Percentiles rank a stretch among this genome's conserved stretches.
Conservation (phyloP, 2,329 filamentous ascomycete species). For the Penicillium crustosum region DNA sequence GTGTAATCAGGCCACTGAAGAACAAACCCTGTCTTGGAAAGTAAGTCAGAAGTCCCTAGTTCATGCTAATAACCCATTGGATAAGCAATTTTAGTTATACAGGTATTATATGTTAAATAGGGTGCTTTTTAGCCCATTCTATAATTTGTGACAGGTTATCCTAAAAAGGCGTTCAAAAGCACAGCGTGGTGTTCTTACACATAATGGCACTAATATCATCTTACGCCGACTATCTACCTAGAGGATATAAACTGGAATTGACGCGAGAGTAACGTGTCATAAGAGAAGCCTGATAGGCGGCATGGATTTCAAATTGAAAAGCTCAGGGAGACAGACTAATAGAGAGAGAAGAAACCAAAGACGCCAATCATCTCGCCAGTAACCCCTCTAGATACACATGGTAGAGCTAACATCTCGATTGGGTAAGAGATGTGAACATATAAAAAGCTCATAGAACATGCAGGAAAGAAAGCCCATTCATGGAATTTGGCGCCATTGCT, state of each 20-base stretch:
- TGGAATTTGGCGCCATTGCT: background rate
- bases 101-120: too few species aligned
- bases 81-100: too few species aligned
- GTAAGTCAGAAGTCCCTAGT: background rate
- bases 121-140: too few species aligned
- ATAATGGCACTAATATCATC: too few species aligned
- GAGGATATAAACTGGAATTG: background rate
- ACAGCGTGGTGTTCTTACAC: too few species aligned
- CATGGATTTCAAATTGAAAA: background rate
- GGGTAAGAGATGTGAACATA: background rate
- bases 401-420: background rate
- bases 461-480: background rate
- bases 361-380: background rate
- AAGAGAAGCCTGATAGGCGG: background rate
- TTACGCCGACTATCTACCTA: background rate
- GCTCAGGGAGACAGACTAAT: background rate
- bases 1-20: background rate
- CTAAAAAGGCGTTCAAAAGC: too few species aligned
- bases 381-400: slow-evolving; percentile 3
- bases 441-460: background rate
- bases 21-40: background rate
- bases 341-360: background rate
- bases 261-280: background rate
- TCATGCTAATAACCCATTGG: too few species aligned
- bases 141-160: background rate